Evolutionary conservation across 768 basidiomycete genomes (phyloP), one percentile per base, ranked within the genome.

Genomic region (Gloeostereum incarnatum): DNA sequence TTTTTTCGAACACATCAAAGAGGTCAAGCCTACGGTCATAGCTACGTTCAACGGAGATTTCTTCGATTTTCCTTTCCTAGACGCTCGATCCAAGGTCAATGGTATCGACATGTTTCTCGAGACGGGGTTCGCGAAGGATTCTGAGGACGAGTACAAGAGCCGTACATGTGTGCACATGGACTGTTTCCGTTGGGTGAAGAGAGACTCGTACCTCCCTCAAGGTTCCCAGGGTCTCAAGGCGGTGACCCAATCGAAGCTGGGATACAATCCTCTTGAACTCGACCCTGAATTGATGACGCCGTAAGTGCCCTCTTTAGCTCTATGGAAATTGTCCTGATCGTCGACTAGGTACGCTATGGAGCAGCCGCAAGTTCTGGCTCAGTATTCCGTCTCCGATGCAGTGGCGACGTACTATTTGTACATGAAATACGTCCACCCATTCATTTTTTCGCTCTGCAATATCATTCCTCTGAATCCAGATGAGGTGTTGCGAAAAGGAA

Each of bases 381-480:
- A 93, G 53, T 99, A 99, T 60, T 98, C 96, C 49, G 96, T 99
- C 19, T 99, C 96, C 57, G 96, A 99, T 71, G 96, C 96, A 0
- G 96, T 98, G 7, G 94, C 96, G n/a, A 99, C 96, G 1, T 98
- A 99, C 58, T 98, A 98, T 59, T 73, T 99, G 24, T 98, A 99
- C 63, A 99, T 98, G 96, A 99, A 98, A 92, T 99, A 99, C 51
- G 93, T 99, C 7, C 93, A 98, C 53, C 96, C 96, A 0, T 99
- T 99, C 71, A 89, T 99, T 45, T 99, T 99, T 65, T 98, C 96
- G 6, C 63, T 99, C 25, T 98, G 96, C 61, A 99, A 96, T 68
- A 99, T 98, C 58, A 98, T 99, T 49, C 94, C 96, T 8, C 72
- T 99, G 38, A 82, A 81, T 51, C 92, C 96, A 2, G 96, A 99